Evolutionary conservation across 2,329 filamentous ascomycete genomes (phyloP), one percentile per base, ranked within the genome.

Genomic region (Aschersonia sp.): DNA sequence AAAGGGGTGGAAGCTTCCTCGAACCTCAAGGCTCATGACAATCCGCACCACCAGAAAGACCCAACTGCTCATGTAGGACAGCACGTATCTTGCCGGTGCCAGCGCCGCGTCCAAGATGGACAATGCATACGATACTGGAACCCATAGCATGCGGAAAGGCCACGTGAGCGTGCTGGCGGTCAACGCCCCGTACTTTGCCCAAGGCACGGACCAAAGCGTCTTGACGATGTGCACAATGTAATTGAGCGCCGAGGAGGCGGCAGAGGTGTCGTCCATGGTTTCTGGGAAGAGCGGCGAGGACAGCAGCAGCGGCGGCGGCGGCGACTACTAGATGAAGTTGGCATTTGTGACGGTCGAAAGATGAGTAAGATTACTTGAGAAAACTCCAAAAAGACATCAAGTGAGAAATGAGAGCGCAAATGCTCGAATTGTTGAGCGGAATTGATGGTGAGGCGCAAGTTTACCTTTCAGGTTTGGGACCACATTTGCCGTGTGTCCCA

Each of bases 121-220:
- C 0, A 47, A 6, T 22, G 41, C 31, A 43, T 45, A 47, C 9
- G 46, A 47, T 11, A 50, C 31, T 5, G 48, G 48, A n/a, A 32
- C 22, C 45, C 45, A 50, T 14, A 45, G 40, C n/a, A 41, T n/a
- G 31, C 43, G 46, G 10, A 50, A 30, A 11, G 48, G 48, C 14
- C 47, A 39, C 5, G 43, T 4, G 31, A 49, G 12, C 45, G 61
- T 37, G 45, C 48, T 51, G 32, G n/a, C 54, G 45, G 61, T 31
- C 14, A 49, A 50, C 32, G 51, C 53, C 44, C 59, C 45, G 54
- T 54, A 48, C 11, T 53, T 51, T 31, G 56, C 48, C 56, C 61
- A 64, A 45, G 51, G 55, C 49, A 66, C 53, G 45, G 52, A 54
- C 49, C 53, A 46, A 49, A 58, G n/a, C 47, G 56, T 54, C 47